Evolutionary conservation across 2,329 filamentous ascomycete genomes (phyloP).

Genomic region (Decorospora gaudefroyi): DNA sequence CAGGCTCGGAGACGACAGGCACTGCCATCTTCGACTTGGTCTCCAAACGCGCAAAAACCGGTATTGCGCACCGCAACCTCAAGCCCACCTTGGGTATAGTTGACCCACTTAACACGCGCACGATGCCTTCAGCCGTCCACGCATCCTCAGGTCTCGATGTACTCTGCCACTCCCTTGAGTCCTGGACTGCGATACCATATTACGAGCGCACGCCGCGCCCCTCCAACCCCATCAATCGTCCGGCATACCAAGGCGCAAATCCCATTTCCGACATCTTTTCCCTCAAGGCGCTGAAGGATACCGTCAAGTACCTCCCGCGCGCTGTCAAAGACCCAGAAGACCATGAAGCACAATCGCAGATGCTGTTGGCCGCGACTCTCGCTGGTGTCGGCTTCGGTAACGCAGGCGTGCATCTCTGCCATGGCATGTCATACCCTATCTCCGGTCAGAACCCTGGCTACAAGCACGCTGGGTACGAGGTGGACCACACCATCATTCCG

Average conservation of each 20-base stretch:
- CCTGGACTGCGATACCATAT: conserved; percentile 97
- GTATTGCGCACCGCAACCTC: conserved; percentile 90
- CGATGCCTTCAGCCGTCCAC: conserved; percentile 94
- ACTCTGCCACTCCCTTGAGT: conserved; percentile 91
- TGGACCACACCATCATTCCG: conserved; percentile 79
- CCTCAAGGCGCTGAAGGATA: conserved; percentile 77
- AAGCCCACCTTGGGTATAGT: conserved; percentile 93
- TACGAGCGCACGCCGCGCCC: conserved; percentile 82
- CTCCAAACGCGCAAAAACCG: conserved; percentile 87
- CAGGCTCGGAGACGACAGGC: conserved; percentile 91
- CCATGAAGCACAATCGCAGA: conserved; percentile 87
- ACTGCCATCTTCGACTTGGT: conserved; percentile 98
- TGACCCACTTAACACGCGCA: conserved; percentile 85
- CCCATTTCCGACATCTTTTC: conserved; percentile 98
- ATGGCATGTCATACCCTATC: conserved; percentile 97
- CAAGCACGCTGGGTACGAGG: conserved; percentile 82
- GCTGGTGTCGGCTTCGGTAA: conserved; percentile 98
- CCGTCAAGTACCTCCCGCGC: conserved; percentile 89
- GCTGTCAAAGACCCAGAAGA: conserved; percentile 88
- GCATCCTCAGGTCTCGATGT: conserved; percentile 92
- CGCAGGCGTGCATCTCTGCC: conserved; percentile 87
- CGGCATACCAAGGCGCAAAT: conserved; percentile 96
- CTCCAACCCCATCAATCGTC: conserved; percentile 83
- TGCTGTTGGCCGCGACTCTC: conserved; percentile 91
- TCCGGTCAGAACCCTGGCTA: conserved; percentile 93